Evolutionary conservation across 768 basidiomycete species (phyloP), one percentile per base, ranked within the genome.

Genomic region (Auricularia sp.): DNA sequence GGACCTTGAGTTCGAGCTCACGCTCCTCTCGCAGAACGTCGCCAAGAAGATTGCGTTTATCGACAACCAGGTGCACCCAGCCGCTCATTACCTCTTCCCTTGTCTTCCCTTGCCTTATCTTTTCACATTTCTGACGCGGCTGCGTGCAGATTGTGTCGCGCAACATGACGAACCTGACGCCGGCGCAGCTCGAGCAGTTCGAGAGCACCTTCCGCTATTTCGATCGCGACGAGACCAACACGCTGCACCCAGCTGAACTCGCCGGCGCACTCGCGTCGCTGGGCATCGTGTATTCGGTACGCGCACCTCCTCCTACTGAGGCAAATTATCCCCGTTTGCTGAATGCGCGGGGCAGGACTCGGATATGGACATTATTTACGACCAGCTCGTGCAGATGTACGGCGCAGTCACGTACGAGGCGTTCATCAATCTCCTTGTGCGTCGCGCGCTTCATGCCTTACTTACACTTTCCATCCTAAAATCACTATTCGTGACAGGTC

Each of bases 151-250:
- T 97, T 70, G 90, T 98, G 1, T 94, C 97, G 13, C 83, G 93
- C 56, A 93, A 92, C 70, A 88, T 92, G 84, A 90, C 93, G 33
- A 97, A 98, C 73, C 76, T 99, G 67, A 96, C 96, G 0, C 94
- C 97, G 0, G 94, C 93, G 14, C 93, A 94, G 72, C 80, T 98
- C 29, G 96, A 98, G 72, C 94, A 98, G 72, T 96, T 97, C 69
- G 96, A 98, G 75, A 86, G 88, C 73, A 96, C 94, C 1, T 98
- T 99, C 86, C 85, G 95, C 62, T 95, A 98, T 77, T 99, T 99
- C 71, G 96, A 98, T 75, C 86, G 86, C 67, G 94, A 98, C 69
- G 89, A 92, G 70, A 86, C 89, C 45, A 97, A 98, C 72, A 94
- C 92, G 0, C 83, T 98, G 45, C 85, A 82, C 66, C 72, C 88